Percentiles rank a stretch among this genome's conserved stretches.
Conservation (phyloP, 352 stramenopile species). For the Pythium oligandrum region DNA sequence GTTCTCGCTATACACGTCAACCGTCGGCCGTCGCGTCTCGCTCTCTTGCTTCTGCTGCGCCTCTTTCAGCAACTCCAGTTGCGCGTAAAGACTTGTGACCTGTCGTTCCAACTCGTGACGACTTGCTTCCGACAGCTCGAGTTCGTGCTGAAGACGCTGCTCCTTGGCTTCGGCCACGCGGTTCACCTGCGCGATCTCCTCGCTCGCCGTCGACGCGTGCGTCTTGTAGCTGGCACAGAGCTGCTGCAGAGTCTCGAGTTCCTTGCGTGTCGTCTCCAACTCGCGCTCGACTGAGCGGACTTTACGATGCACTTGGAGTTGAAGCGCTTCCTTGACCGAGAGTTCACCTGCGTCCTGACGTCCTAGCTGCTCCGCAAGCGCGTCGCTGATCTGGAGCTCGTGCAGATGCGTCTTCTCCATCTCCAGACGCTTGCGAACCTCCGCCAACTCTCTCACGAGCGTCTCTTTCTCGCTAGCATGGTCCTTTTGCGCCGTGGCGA, state of each 20-base stretch:
- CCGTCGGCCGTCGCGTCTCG: background rate
- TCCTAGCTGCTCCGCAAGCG: slow-evolving; percentile 52
- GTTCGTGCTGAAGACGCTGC: slow-evolving; percentile 35
- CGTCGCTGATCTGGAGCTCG: slow-evolving; percentile 60
- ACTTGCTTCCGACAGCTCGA: slow-evolving; percentile 46
- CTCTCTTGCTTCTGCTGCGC: slow-evolving; percentile 28
- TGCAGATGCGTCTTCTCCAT: slow-evolving; percentile 63
- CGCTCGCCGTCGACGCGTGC: slow-evolving; percentile 18
- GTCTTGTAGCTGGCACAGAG: slow-evolving; percentile 27
- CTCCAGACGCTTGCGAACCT: slow-evolving; percentile 32
- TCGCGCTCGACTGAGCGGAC: slow-evolving; percentile 33
- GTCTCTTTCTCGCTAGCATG: slow-evolving; percentile 8
- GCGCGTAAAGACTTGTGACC: slow-evolving; percentile 30
- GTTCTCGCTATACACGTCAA: background rate
- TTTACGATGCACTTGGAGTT: slow-evolving; percentile 47
- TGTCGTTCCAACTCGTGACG: slow-evolving; percentile 48
- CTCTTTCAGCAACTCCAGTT: slow-evolving; percentile 47
- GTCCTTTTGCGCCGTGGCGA: background rate
- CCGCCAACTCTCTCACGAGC: slow-evolving; percentile 22
- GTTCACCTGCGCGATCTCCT: slow-evolving; percentile 28
- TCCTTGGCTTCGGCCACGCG: slow-evolving; percentile 30
- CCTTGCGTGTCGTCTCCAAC: slow-evolving; percentile 27
- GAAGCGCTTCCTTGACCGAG: slow-evolving; percentile 56
- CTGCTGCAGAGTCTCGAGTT: slow-evolving; percentile 28
- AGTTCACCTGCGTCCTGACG: slow-evolving; percentile 48